Percentiles rank a stretch among this genome's conserved stretches.
Conservation (phyloP, 2,329 filamentous ascomycete genomes). For the Monilinia fructicola region DNA sequence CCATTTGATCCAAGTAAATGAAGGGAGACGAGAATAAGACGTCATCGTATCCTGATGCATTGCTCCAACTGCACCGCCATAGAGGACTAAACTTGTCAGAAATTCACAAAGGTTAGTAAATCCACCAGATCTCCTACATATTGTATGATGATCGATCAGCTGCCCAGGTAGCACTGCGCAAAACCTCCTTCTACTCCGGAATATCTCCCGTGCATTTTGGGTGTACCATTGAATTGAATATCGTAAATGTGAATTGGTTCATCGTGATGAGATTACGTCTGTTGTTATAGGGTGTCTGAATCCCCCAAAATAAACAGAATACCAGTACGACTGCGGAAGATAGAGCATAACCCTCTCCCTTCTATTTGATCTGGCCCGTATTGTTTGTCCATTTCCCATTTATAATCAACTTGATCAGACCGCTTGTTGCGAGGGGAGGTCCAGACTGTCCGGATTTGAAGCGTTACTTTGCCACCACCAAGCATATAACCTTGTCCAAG, state of each 20-base stretch:
- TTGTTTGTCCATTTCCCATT: conserved; percentile 52
- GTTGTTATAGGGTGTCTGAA: conserved; percentile 50
- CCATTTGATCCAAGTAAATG: conserved; percentile 62
- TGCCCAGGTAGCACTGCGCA: conserved; percentile 60
- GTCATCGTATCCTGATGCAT: conserved; percentile 57
- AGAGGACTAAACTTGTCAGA: conserved; percentile 50
- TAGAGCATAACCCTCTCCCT: conserved; percentile 61
- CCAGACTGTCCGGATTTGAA: conserved; percentile 51
- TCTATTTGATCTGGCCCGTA: conserved; percentile 54
- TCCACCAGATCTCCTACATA: conserved; percentile 55
- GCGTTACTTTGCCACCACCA: conserved; percentile 61
- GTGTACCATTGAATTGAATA: conserved; percentile 59
- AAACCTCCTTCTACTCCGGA: conserved; percentile 54
- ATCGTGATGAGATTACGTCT: conserved; percentile 48
- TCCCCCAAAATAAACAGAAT: conserved; percentile 64
- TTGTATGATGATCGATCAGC: conserved; percentile 62
- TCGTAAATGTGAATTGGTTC: conserved; percentile 60
- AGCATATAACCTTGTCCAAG: conserved; percentile 60
- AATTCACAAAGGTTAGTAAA: neutral
- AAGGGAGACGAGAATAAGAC: conserved; percentile 60
- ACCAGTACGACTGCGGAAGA: conserved; percentile 58
- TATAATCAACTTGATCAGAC: conserved; percentile 58
- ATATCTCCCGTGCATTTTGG: conserved; percentile 56
- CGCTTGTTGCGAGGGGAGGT: conserved; percentile 49
- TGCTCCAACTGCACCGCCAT: conserved; percentile 55